These are phyloP conservation scores for Blastobotrys malaysiensis DNA, from an alignment of 1,139 yeast genomes.

Conservation along the genomic window DNA sequence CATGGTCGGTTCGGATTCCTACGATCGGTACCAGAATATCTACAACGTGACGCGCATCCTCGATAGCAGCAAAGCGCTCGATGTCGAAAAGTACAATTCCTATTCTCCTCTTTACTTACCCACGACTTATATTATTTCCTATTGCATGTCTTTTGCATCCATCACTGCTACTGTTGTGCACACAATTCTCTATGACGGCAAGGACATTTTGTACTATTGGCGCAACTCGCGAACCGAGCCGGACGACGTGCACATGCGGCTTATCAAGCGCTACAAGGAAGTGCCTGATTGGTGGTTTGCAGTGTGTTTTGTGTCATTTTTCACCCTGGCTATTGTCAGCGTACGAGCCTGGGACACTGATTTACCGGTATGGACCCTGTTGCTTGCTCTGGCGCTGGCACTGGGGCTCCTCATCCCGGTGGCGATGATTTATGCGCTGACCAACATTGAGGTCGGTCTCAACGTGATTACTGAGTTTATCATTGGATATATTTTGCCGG, in stretches of 20 bases:
- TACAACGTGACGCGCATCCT: constrained; percentile 46
- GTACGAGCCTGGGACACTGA: constrained; percentile 42
- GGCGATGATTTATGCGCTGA: constrained; percentile 49
- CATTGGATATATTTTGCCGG: constrained; percentile 59
- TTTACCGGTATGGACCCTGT: constrained; percentile 46
- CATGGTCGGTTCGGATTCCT: constrained; percentile 40
- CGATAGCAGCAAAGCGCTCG: constrained; percentile 40
- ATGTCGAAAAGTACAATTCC: constrained; percentile 42
- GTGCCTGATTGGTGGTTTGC: constrained; percentile 67
- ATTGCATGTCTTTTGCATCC: constrained; percentile 61
- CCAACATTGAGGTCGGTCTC: constrained; percentile 51
- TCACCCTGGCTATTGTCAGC: constrained; percentile 46
- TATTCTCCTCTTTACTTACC: constrained; percentile 61
- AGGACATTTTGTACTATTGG: constrained; percentile 44
- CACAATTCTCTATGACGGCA: constrained; percentile 51
- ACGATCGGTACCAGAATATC: constrained; percentile 41
- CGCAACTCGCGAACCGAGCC: constrained; percentile 39
- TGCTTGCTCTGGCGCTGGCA: constrained; percentile 49
- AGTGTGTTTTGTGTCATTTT: constrained; percentile 43
- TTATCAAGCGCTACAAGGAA: constrained; percentile 54
- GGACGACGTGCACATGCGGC: constrained; percentile 59
- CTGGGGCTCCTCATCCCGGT: constrained; percentile 52
- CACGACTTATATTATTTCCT: constrained; percentile 56
- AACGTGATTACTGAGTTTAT: constrained; percentile 59
- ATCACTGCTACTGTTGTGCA: constrained; percentile 55